A percentile compares a stretch with the other conserved stretches of the same genome.
Conservation (phyloP, 2,329 filamentous ascomycete genomes). For the Hysterium pulicare region DNA sequence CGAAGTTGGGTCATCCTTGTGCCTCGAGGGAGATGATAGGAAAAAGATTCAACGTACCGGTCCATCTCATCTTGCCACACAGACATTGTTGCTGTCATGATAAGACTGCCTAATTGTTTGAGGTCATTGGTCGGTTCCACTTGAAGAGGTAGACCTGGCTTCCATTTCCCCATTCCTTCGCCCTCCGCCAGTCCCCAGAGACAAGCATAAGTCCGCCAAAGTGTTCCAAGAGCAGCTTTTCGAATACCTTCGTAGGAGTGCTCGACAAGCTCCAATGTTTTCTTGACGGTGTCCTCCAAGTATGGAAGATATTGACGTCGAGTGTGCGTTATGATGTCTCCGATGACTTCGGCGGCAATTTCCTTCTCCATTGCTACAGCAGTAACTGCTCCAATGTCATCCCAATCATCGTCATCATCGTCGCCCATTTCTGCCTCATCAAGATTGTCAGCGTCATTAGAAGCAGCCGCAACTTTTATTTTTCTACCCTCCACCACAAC, state of each 20-base stretch:
- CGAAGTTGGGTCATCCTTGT: conserved; percentile 76
- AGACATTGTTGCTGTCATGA: conserved; percentile 78
- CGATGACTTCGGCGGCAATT: conserved; percentile 91
- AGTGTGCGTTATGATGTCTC: conserved; percentile 85
- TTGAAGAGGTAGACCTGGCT: conserved; percentile 80
- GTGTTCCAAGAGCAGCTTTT: conserved; percentile 83
- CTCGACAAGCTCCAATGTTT: conserved; percentile 74
- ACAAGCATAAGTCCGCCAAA: conserved; percentile 91
- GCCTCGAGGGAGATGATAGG: conserved; percentile 9
- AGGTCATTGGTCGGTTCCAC: conserved; percentile 75
- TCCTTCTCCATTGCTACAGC: conserved; percentile 94
- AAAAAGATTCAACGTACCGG: conserved; percentile 63
- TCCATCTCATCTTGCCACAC: conserved; percentile 90
- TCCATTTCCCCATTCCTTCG: conserved; percentile 75
- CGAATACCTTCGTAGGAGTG: conserved; percentile 92
- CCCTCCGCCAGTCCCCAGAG: conserved; percentile 86
- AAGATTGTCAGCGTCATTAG: conserved; percentile 57
- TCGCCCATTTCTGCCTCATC: conserved; percentile 61
- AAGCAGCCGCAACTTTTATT: conserved; percentile 69
- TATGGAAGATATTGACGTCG: conserved; percentile 77
- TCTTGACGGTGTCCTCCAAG: conserved; percentile 83
- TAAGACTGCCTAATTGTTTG: conserved; percentile 78
- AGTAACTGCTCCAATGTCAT: conserved; percentile 78
- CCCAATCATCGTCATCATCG: conserved; percentile 76
- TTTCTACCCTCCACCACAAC: conserved; percentile 80